Percentiles rank a stretch among this genome's conserved stretches.
Evolutionary conservation across 208 protist species (phyloP).

Genomic region (Borovskyia barvae): DNA sequence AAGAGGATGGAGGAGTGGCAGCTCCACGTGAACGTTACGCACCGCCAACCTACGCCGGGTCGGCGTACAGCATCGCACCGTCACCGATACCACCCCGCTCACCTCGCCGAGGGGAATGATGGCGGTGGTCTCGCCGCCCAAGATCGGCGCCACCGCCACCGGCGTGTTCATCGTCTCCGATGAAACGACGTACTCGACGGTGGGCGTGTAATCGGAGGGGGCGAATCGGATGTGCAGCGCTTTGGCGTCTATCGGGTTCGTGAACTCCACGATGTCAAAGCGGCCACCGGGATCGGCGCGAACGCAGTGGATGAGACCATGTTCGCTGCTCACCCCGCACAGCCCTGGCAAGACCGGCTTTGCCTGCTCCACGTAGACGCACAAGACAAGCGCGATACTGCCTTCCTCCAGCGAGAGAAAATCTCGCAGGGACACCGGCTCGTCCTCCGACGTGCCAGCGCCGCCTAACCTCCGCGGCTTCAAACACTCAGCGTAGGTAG

Average conservation of each 20-base stretch:
- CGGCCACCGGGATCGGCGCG: slow-evolving; percentile 2
- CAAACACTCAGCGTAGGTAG: slow-evolving; percentile 28
- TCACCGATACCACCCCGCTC: slow-evolving; percentile 13
- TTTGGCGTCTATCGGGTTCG: slow-evolving; percentile 9
- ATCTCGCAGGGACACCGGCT: slow-evolving; percentile 15
- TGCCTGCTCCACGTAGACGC: slow-evolving; percentile 52
- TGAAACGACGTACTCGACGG: slow-evolving; percentile 22
- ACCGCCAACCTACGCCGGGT: slow-evolving; percentile 14
- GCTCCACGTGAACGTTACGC: slow-evolving; percentile 31
- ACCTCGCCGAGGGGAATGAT: slow-evolving; percentile 15
- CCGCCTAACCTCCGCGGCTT: neutral
- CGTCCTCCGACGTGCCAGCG: neutral
- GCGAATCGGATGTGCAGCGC: slow-evolving; percentile 18
- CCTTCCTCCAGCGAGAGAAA: slow-evolving; percentile 28
- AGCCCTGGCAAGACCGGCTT: slow-evolving; percentile 18
- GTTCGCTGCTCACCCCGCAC: slow-evolving; percentile 10
- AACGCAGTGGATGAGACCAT: slow-evolving; percentile 17
- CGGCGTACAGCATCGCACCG: slow-evolving; percentile 6
- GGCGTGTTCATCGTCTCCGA: slow-evolving; percentile 15
- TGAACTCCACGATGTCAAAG: slow-evolving; percentile 25
- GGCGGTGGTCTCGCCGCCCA: slow-evolving; percentile 8
- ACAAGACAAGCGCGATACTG: slow-evolving; percentile 26
- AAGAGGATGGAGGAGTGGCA: slow-evolving; percentile 11
- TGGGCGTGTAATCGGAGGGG: slow-evolving; percentile 15
- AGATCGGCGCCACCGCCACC: slow-evolving; percentile 13